Percentiles rank a stretch among this genome's conserved stretches.
phyloP scores from a whole-genome alignment of 2,329 filamentous ascomycete species.

The Diaporthe citriasiana region DNA sequence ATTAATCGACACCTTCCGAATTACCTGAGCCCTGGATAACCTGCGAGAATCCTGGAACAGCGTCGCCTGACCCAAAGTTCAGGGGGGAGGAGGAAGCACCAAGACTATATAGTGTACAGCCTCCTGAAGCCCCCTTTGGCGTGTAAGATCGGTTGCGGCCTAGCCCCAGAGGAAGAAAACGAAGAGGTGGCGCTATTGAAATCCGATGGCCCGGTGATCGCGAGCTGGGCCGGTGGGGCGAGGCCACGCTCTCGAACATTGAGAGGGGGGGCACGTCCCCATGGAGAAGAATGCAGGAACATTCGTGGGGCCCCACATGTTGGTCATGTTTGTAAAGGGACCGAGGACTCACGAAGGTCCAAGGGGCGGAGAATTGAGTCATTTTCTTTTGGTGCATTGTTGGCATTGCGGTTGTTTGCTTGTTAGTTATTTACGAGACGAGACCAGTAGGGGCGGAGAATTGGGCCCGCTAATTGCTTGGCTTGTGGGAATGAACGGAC shows the following conservation, averaged over 20 bases:
- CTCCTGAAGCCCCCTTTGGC: constrained; percentile 19
- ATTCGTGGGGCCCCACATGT: constrained; percentile 9
- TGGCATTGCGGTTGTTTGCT: background rate
- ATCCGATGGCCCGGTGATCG: constrained; percentile 18
- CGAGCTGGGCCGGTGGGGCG: constrained; percentile 1
- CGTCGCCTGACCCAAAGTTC: background rate
- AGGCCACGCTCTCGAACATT: constrained; percentile 24
- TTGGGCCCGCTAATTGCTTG: constrained; percentile 13
- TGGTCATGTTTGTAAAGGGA: background rate
- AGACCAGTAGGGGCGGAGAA: constrained; percentile 3
- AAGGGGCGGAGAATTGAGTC: constrained; percentile 23
- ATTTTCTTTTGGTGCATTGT: background rate
- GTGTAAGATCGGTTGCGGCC: background rate
- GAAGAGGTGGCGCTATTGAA: background rate
- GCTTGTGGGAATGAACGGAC: background rate
- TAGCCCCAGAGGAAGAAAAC: background rate
- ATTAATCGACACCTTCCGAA: background rate
- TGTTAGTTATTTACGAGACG: background rate
- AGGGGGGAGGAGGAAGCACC: background rate
- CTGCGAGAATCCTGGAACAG: background rate
- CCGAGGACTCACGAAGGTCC: background rate
- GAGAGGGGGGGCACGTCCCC: constrained; percentile 6
- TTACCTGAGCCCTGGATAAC: too few species aligned
- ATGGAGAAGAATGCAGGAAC: constrained; percentile 12
- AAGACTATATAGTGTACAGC: constrained; percentile 10